Evolutionary conservation across 495 filamentous ascomycete genomes (phyloP).

Genomic region (Podospora pseudopauciseta): DNA sequence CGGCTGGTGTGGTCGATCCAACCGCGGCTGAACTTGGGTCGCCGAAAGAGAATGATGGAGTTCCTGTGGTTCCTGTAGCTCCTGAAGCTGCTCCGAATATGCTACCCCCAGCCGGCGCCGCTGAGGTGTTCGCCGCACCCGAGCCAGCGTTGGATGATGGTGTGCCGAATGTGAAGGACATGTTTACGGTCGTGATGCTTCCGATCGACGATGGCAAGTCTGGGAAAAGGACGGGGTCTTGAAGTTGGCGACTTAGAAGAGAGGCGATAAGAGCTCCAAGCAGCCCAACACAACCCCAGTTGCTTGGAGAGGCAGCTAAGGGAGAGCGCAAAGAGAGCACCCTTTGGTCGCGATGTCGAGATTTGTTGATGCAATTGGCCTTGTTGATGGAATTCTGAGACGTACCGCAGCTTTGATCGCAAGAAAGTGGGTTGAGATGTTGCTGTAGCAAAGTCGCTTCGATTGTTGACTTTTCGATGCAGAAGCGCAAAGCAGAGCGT

Average conservation of each 20-base stretch:
- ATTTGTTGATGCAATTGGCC: conserved; percentile 8
- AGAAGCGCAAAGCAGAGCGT: background rate
- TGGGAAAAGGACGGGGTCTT: background rate
- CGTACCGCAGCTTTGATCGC: background rate
- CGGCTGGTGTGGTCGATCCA: conserved; percentile 28
- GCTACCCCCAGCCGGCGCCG: conserved; percentile 38
- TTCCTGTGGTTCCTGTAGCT: conserved; percentile 14
- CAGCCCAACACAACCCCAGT: background rate
- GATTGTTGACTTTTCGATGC: conserved; percentile 9
- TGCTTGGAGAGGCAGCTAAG: background rate
- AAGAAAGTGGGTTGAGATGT: background rate
- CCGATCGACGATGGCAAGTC: background rate
- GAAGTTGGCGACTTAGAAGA: background rate
- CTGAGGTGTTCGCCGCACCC: conserved; percentile 35
- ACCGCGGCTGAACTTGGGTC: conserved; percentile 27
- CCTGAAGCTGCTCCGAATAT: conserved; percentile 34
- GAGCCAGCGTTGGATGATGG: conserved; percentile 38
- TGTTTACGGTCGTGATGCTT: conserved; percentile 9
- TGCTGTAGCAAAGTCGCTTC: background rate
- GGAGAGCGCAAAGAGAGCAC: conserved; percentile 6
- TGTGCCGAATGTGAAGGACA: conserved; percentile 40
- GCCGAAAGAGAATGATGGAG: conserved; percentile 36
- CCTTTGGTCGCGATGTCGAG: background rate
- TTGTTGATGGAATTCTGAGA: background rate
- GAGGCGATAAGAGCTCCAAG: conserved; percentile 6